A percentile compares a stretch with the other conserved stretches of the same genome.
Conservation (phyloP, 331 rosid species). For the Pyracantha coccinea region DNA sequence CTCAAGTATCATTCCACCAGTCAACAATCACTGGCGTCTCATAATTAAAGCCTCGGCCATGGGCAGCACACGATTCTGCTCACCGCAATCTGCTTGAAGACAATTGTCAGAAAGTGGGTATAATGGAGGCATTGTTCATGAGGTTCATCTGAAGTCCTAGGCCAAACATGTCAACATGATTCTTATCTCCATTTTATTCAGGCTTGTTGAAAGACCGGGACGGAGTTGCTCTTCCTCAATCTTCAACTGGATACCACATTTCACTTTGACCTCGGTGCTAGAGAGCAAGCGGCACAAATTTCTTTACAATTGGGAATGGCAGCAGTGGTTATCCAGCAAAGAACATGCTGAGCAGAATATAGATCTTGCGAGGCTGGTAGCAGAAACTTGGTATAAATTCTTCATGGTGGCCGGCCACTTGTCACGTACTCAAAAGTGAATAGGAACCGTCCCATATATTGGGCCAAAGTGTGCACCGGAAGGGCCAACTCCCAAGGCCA, state of each 20-base stretch:
- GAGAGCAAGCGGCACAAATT: not conserved
- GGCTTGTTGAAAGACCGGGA: not conserved
- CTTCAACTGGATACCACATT: not conserved
- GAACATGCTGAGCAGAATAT: not conserved
- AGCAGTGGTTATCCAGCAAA: not conserved
- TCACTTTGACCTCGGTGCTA: not conserved
- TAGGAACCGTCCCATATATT: not conserved
- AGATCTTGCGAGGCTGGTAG: not conserved
- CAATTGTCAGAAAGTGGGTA: not conserved
- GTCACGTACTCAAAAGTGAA: not conserved
- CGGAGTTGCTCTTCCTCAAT: not conserved
- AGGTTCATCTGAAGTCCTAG: not conserved
- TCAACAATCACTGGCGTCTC: not conserved
- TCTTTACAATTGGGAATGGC: not conserved
- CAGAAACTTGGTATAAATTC: not conserved
- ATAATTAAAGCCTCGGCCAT: not conserved
- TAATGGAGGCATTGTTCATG: not conserved
- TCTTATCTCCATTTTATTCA: not conserved
- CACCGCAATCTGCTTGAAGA: not conserved
- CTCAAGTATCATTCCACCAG: not conserved
- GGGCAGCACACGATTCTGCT: not conserved
- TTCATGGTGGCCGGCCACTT: not conserved
- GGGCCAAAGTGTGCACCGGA: not conserved
- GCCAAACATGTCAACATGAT: not conserved
- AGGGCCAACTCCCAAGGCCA: not conserved